Conservation (phyloP, 1,284 basidiomycete species). For the Trichosporon faecale region DNA sequence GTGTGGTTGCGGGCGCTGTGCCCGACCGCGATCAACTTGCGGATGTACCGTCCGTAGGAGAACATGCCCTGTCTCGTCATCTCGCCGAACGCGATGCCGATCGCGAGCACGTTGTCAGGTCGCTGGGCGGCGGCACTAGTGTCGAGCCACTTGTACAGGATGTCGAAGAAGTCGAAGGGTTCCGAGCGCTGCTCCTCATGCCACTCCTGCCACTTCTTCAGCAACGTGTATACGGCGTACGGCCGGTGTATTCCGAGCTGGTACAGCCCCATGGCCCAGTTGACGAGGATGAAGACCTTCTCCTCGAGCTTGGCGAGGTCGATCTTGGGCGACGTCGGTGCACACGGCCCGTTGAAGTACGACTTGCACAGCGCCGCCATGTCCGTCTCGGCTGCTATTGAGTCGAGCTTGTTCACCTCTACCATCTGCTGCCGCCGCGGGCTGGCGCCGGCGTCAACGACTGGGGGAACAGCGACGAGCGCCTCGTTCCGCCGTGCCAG, state of each 20-base stretch:
- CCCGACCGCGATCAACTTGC: constrained; percentile 76
- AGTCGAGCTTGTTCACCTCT: constrained; percentile 80
- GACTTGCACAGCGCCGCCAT: constrained; percentile 57
- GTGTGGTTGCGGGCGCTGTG: constrained; percentile 33
- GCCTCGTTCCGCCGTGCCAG: constrained; percentile 70
- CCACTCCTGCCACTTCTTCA: constrained; percentile 65
- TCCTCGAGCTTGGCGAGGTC: constrained; percentile 48
- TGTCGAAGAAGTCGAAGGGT: constrained; percentile 44
- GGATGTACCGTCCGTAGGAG: constrained; percentile 78
- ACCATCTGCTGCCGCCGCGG: constrained; percentile 59
- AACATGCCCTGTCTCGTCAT: constrained; percentile 72
- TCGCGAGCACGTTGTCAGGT: constrained; percentile 59
- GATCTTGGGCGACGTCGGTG: constrained; percentile 52
- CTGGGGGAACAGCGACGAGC: constrained; percentile 67
- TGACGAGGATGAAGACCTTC: constrained; percentile 75
- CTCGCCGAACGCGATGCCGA: constrained; percentile 74
- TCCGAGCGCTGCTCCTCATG: constrained; percentile 29
- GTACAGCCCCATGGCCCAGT: constrained; percentile 78
- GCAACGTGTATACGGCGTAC: constrained; percentile 72
- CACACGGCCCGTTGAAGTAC: constrained; percentile 59
- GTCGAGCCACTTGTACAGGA: constrained; percentile 81
- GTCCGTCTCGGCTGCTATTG: constrained; percentile 68
- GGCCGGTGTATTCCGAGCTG: constrained; percentile 82
- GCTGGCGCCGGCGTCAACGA: constrained; percentile 49
- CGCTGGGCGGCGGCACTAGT: constrained; percentile 63